Percentiles rank a stretch among this genome's conserved stretches.
phyloP scores from a whole-genome alignment of 805 yeast species.

The Candida maesae region DNA sequence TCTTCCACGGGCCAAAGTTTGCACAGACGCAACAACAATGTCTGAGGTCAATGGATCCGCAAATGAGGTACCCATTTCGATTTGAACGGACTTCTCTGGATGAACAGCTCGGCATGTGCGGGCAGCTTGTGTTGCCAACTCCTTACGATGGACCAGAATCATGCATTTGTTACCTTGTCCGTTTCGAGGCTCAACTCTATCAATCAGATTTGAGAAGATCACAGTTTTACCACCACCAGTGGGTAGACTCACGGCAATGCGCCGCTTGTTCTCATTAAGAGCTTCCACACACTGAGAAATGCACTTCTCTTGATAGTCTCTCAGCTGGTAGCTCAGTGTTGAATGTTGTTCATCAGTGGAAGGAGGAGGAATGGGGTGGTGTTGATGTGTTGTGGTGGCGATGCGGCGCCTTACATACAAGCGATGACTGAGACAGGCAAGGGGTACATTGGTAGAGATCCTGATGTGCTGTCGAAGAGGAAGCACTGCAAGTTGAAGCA shows the following conservation, averaged over 20 bases:
- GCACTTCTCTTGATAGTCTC: constrained; percentile 71
- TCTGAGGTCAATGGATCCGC: constrained; percentile 44
- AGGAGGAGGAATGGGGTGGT: too few relatives aligned
- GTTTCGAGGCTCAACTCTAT: constrained; percentile 33
- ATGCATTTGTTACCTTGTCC: constrained; percentile 37
- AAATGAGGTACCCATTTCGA: constrained; percentile 62
- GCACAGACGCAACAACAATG: constrained; percentile 75
- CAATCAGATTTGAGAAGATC: constrained; percentile 58
- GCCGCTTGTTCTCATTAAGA: constrained; percentile 38
- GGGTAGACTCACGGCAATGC: constrained; percentile 82
- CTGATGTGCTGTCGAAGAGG: too few relatives aligned
- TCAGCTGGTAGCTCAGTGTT: constrained; percentile 18
- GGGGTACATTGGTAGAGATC: too few relatives aligned
- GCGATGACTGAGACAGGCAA: too few relatives aligned
- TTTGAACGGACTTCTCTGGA: constrained; percentile 51
- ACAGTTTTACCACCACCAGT: constrained; percentile 97
- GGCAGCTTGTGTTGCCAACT: constrained; percentile 70
- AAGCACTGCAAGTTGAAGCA: too few relatives aligned
- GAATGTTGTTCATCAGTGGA: too few relatives aligned
- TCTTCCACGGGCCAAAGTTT: constrained; percentile 51
- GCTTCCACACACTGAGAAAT: constrained; percentile 51
- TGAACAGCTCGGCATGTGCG: constrained; percentile 40
- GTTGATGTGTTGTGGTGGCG: too few relatives aligned
- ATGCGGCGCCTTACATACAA: too few relatives aligned
- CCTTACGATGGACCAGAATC: constrained; percentile 78